These are phyloP conservation scores for Sugiyamaella castrensis DNA, from an alignment of 1,139 yeast genomes.

Conservation along the genomic window DNA sequence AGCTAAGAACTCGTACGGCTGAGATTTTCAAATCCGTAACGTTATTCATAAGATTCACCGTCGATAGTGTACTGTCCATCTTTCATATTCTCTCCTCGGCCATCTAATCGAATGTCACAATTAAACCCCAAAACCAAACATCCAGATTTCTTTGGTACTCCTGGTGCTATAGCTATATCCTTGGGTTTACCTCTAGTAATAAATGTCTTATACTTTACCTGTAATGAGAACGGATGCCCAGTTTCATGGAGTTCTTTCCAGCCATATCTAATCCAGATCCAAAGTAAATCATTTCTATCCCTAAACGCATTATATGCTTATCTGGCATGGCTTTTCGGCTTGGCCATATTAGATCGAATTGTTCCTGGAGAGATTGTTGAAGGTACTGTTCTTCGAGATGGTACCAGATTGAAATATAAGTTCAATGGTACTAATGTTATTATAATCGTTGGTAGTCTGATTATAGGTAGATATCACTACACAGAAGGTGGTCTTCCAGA, in stretches of 20 bases:
- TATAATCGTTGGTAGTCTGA: constrained; percentile 44
- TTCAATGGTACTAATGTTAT: constrained; percentile 74
- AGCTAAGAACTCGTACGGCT: too few species aligned
- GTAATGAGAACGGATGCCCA: constrained; percentile 40
- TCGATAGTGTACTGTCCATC: too few species aligned
- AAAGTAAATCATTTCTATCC: constrained; percentile 26
- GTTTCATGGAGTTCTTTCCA: constrained; percentile 26
- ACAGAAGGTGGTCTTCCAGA: constrained; percentile 69
- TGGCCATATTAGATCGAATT: constrained; percentile 60
- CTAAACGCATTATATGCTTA: constrained; percentile 60
- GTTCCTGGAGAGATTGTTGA: constrained; percentile 68
- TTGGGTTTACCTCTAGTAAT: constrained; percentile 65
- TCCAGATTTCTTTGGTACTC: constrained; percentile 71
- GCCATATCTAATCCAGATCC: constrained; percentile 35
- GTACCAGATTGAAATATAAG: constrained; percentile 63
- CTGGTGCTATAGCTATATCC: constrained; percentile 69
- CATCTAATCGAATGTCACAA: constrained; percentile 14
- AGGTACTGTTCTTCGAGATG: constrained; percentile 77
- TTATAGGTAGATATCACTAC: constrained; percentile 50
- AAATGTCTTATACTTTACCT: constrained; percentile 51
- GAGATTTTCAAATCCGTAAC: too few species aligned
- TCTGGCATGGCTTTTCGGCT: constrained; percentile 65
- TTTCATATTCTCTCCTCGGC: background rate
- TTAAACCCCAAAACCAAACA: constrained; percentile 72
- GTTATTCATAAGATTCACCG: too few species aligned